Evolutionary conservation across 208 protist species (phyloP), one percentile per base, ranked within the genome.

Genomic region (Borovskyia barvae): DNA sequence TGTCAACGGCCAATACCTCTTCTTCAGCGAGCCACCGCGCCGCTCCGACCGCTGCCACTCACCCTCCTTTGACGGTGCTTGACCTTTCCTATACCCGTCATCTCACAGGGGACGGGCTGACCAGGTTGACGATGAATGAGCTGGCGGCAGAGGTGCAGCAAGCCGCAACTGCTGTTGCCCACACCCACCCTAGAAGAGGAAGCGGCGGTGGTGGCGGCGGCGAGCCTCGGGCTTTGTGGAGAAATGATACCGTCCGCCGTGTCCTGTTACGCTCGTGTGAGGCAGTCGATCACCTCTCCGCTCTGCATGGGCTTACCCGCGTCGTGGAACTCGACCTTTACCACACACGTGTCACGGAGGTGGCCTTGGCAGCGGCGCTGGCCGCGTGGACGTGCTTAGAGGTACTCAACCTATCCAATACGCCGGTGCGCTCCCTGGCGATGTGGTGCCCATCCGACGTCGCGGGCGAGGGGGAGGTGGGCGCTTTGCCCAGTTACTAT

Each of bases 301-400:
- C 66, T 15, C 62, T 87, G 24, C 47, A 48, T 11, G 32, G 51
- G 5, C 40, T 80, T 24, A 57, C 58, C 11, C 52, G 51, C 8
- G 57, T 87, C 2, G 59, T 55, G 25, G 72, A 82, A 45, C 72
- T 87, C 19, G 80, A 87, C 35, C 61, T 87, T 1, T 76, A 87
- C 52, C 80, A 87, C 72, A 87, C 80, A n/a, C 54, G 28, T 36
- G 57, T 87, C 25, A 63, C 61, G 29, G 60, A 60, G 0, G 68
- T 29, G 12, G 30, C 46, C 25, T 46, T 82, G 46, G 63, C 70
- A 12, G 5, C 43, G 17, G 75, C 69, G 19, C 50, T 72, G 46
- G 48, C 55, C 41, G 28, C n/a, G 26, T 82, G 75, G 64, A 61
- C 39, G 12, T 63, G 35, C 3, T 22, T 82, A 22, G 59, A 77